Evolutionary conservation across 2,329 filamentous ascomycete genomes (phyloP).

Genomic region (Cryoendolithus antarcticus): DNA sequence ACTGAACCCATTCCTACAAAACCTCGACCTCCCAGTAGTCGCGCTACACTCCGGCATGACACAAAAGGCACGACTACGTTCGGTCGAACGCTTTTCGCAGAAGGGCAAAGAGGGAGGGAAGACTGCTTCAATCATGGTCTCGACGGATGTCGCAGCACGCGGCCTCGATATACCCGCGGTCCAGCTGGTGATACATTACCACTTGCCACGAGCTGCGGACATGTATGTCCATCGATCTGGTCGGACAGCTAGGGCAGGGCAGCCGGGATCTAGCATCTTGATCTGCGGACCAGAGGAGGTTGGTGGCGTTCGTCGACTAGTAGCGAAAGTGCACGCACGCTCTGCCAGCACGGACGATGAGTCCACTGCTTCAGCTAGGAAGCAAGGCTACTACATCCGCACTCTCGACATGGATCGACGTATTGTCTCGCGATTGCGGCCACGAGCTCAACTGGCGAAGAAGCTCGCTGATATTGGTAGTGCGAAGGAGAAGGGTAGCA

Average conservation of each 20-base stretch:
- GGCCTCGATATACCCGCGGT: slow-evolving; percentile 88
- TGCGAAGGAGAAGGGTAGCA: slow-evolving; percentile 75
- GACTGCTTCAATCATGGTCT: slow-evolving; percentile 59
- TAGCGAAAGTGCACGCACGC: slow-evolving; percentile 72
- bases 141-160: slow-evolving; percentile 85
- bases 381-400: slow-evolving; percentile 53
- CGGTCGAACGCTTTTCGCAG: slow-evolving; percentile 69
- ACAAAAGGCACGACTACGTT: slow-evolving; percentile 88
- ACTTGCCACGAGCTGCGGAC: slow-evolving; percentile 82
- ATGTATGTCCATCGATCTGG: slow-evolving; percentile 93
- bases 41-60: slow-evolving; percentile 87
- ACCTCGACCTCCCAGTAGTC: slow-evolving; percentile 62
- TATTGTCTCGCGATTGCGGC: slow-evolving; percentile 62
- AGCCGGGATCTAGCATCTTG: slow-evolving; percentile 68
- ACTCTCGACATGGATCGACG: slow-evolving; percentile 75
- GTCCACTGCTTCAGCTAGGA: slow-evolving; percentile 33
- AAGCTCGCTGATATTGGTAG: slow-evolving; percentile 69
- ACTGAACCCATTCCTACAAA: slow-evolving; percentile 70
- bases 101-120: slow-evolving; percentile 24
- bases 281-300: slow-evolving; percentile 90
- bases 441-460: slow-evolving; percentile 68
- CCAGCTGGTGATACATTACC: slow-evolving; percentile 86
- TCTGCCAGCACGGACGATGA: slow-evolving; percentile 27
- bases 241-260: slow-evolving; percentile 74
- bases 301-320: slow-evolving; percentile 65